Base-by-base conservation (phyloP, 140 eudicot species). In the Flaveria floridana region DNA sequence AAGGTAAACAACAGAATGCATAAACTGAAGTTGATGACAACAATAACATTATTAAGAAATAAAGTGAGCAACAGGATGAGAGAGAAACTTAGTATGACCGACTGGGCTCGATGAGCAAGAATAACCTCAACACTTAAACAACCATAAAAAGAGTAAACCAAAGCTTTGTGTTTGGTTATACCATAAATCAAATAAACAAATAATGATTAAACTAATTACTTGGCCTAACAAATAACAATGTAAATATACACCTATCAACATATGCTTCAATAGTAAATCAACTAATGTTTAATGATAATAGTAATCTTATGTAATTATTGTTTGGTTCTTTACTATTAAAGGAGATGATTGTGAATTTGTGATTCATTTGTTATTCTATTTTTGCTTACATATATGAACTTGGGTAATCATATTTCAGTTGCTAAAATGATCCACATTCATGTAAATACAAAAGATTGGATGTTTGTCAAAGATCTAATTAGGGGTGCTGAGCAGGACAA, bases 31-130 rank as follows among this genome's bases (percentile, higher is more conserved):
- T 26, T n/a, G 8, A 69, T 23, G 37, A 42, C 30, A 76, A n/a
- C 37, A 8, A 30, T 30, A 42, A 15, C 61, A 23, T 77, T 15
- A 28, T 56, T 41, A 56, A 71, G 64, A 71, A 53, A 52, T 34
- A 16, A 20, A 10, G 11, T 30, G 2, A 63, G 69, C 28, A 62
- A 62, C 19, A 28, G 20, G 68, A 26, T 62, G 41, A 34, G 41
- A 62, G 4, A 62, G 44, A 62, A 62, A 62, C 68, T 58, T n/a
- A 58, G n/a, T 14, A 11, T 58, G 37, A 58, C 16, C 12, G 6
- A 58, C 3, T 58, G 37, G 2, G 39, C 65, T 58, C 16, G 6
- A 58, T 23, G 65, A 58, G 23, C 65, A 58, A 58, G 37, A 23
- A 58, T 21, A 57, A 57, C 64, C 30, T 61, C 18, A 23, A 61